Conservation (phyloP, 495 filamentous ascomycete genomes). For the Tuber borchii region DNA sequence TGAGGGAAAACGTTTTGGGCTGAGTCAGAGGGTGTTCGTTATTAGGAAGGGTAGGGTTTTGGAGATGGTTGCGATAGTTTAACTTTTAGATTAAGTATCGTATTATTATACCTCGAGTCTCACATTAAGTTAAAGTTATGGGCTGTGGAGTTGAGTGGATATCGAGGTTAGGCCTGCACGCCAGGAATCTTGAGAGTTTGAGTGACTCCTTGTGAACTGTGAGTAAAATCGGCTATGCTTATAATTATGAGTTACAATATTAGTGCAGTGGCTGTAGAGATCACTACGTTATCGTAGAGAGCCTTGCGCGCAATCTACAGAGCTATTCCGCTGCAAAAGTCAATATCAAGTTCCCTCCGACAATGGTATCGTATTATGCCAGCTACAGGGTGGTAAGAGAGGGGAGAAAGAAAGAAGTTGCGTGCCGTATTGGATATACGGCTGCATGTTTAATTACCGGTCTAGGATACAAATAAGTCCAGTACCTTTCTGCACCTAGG, state of each 20-base stretch:
- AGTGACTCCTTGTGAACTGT: not conserved
- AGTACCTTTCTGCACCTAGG: too few relatives aligned
- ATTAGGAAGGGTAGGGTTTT: not conserved
- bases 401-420: not conserved
- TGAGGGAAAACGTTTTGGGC: not conserved
- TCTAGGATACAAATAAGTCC: too few relatives aligned
- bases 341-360: not conserved
- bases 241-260: not conserved
- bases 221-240: not conserved
- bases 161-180: not conserved
- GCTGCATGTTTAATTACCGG: too few relatives aligned
- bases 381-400: not conserved
- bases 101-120: not conserved
- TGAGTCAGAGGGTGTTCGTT: not conserved
- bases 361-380: not conserved
- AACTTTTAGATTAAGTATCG: not conserved
- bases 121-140: not conserved
- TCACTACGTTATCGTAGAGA: not conserved
- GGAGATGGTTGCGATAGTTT: not conserved
- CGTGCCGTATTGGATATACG: too few relatives aligned
- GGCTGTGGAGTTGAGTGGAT: not conserved
- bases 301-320: not conserved
- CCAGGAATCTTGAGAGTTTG: not conserved
- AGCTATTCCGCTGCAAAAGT: not conserved
- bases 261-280: not conserved